These are phyloP conservation scores for Hypoxylon sp. DNA, from an alignment of 2,329 filamentous ascomycete genomes.

Conservation along the genomic window DNA sequence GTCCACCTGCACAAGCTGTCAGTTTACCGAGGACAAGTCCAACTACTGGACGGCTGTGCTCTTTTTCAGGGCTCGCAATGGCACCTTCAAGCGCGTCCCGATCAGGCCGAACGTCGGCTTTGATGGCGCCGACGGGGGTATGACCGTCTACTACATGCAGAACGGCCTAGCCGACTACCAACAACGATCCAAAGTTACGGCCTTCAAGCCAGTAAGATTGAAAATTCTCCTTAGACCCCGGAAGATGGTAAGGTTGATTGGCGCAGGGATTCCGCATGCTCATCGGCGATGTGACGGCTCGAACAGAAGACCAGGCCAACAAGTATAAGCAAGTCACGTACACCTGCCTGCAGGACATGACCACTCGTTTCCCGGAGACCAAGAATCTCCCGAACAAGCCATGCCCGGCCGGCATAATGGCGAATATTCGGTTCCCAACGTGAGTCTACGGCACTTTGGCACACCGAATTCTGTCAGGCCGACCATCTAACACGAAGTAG, in stretches of 20 bases:
- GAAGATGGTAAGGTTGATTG: slow-evolving; percentile 28
- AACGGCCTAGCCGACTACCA: slow-evolving; percentile 50
- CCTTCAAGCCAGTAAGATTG: slow-evolving; percentile 56
- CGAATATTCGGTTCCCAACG: slow-evolving; percentile 60
- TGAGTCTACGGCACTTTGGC: slow-evolving; percentile 53
- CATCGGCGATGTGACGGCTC: slow-evolving; percentile 55
- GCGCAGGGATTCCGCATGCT: slow-evolving; percentile 60
- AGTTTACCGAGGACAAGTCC: slow-evolving; percentile 47
- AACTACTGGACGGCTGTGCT: slow-evolving; percentile 51
- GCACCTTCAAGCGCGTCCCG: slow-evolving; percentile 50
- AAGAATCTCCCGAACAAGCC: slow-evolving; percentile 54
- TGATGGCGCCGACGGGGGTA: slow-evolving; percentile 54
- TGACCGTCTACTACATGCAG: slow-evolving; percentile 60
- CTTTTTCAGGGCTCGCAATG: slow-evolving; percentile 47
- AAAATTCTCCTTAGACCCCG: too few relatives aligned
- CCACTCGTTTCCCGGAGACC: slow-evolving; percentile 55
- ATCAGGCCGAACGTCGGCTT: slow-evolving; percentile 47
- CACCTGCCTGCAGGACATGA: slow-evolving; percentile 56
- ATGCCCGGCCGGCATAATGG: slow-evolving; percentile 59
- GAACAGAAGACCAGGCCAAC: slow-evolving; percentile 52
- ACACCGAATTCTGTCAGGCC: slow-evolving; percentile 26
- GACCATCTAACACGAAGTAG: slow-evolving; percentile 54
- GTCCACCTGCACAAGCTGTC: slow-evolving; percentile 49
- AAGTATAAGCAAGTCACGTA: slow-evolving; percentile 59
- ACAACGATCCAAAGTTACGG: slow-evolving; percentile 56